These are phyloP conservation scores for Cruciata laevipes DNA, from an alignment of 257 asterid species.

Conservation along the genomic window DNA sequence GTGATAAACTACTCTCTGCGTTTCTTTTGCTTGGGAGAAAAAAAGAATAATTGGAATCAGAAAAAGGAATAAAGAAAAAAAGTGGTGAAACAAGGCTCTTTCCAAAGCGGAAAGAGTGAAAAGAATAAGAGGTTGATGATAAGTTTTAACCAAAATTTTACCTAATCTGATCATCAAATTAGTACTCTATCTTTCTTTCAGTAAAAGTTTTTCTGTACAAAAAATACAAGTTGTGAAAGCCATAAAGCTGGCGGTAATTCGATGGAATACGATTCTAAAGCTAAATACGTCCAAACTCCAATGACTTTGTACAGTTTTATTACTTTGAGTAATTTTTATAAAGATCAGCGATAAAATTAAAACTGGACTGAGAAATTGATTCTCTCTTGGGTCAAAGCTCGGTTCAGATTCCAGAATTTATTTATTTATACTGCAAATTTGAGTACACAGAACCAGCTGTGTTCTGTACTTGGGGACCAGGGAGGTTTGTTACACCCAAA, in stretches of 20 bases:
- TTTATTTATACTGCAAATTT: neutral
- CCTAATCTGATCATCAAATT: neutral
- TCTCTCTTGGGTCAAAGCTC: neutral
- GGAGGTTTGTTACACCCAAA: neutral
- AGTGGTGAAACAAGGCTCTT: constrained; percentile 5
- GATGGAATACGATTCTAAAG: constrained; percentile 8
- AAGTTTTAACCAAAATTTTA: neutral
- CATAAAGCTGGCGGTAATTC: constrained; percentile 11
- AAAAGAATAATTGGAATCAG: constrained; percentile 1
- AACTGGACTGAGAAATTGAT: neutral
- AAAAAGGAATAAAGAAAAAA: constrained; percentile 3
- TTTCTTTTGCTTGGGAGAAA: neutral
- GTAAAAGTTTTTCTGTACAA: neutral
- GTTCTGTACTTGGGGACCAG: neutral
- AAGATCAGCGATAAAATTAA: neutral
- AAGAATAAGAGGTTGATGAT: constrained; percentile 2
- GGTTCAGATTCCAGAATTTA: neutral
- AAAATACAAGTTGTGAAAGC: neutral
- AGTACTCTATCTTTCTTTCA: neutral
- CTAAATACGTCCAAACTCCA: constrained; percentile 10
- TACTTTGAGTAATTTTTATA: neutral
- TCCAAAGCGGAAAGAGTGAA: constrained; percentile 12
- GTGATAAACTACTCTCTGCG: neutral
- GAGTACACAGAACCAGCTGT: neutral
- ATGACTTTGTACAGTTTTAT: neutral